A percentile compares a stretch with the other conserved stretches of the same genome.
These are phyloP conservation scores for Stagonosporopsis tanaceti DNA, from an alignment of 2,329 filamentous ascomycete species.

Conservation along the genomic window DNA sequence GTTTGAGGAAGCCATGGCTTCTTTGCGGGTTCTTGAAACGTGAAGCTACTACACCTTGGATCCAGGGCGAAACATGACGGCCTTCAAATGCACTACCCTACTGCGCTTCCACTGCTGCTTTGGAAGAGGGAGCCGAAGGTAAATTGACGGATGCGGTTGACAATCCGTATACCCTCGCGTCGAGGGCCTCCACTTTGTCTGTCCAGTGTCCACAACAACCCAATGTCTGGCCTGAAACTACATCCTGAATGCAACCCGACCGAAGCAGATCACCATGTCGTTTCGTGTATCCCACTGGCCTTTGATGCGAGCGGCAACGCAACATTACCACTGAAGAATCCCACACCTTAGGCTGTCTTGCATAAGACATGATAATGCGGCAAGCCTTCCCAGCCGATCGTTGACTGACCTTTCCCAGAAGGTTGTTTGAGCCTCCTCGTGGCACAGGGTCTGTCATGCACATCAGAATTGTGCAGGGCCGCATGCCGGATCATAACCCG, in stretches of 20 bases:
- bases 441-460: conserved; percentile 20
- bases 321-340: not conserved
- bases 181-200: not conserved
- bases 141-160: not conserved
- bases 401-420: not conserved
- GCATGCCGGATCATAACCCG: conserved; percentile 21
- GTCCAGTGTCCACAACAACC: not conserved
- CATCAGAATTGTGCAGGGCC: conserved; percentile 6
- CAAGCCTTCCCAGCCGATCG: not conserved
- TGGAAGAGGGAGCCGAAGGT: conserved; percentile 7
- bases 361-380: not conserved
- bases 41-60: conserved; percentile 14
- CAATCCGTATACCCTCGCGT: not conserved
- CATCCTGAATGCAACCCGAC: not conserved
- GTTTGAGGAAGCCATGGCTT: conserved; percentile 10
- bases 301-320: not conserved
- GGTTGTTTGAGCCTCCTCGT: conserved; percentile 9
- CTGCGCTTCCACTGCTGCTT: conserved; percentile 9
- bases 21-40: conserved; percentile 30
- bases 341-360: not conserved
- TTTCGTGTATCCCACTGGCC: not conserved
- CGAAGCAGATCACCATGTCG: not conserved
- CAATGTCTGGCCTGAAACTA: not conserved
- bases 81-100: conserved; percentile 20
- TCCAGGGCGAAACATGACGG: conserved; percentile 33